phyloP scores from a whole-genome alignment of 345 rosid genomes.

The Salix koriyanagi region DNA sequence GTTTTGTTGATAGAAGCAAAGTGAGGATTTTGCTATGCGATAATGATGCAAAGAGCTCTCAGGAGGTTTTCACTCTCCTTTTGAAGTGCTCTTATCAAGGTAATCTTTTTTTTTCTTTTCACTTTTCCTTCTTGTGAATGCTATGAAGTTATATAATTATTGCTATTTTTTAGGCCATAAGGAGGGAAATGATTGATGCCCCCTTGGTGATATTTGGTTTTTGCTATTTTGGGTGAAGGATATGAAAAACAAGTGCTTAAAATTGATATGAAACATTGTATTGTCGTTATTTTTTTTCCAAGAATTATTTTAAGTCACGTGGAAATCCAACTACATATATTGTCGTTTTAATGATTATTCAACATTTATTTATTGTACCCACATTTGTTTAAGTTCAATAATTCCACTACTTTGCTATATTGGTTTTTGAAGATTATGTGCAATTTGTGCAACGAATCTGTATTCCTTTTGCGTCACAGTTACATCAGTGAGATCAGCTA shows the following conservation, averaged over 20 bases:
- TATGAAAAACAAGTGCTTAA: no score
- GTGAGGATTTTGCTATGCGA: conserved; percentile 96
- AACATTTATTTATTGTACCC: not conserved
- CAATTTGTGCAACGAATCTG: not conserved
- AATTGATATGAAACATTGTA: no score
- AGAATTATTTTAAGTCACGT: no score
- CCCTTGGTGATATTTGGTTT: no score
- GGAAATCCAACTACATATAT: not conserved
- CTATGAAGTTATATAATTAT: no score
- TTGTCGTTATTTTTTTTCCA: no score
- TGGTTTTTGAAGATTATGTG: not conserved
- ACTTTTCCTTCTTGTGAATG: not conserved
- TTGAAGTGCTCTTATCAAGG: conserved; percentile 92
- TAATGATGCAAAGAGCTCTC: conserved; percentile 64
- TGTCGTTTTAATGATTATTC: not conserved
- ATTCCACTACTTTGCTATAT: not conserved
- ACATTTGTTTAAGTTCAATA: not conserved
- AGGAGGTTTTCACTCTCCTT: conserved; percentile 75
- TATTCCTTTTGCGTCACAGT: conserved; percentile 44
- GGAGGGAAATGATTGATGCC: no score
- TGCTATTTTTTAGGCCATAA: no score
- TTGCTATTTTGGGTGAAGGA: no score
- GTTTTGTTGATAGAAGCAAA: conserved; percentile 90
- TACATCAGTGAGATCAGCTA: conserved; percentile 80
- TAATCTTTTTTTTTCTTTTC: conserved; percentile 16